Base-by-base conservation (phyloP, 345 rosid genomes). In the Populus euphratica region DNA sequence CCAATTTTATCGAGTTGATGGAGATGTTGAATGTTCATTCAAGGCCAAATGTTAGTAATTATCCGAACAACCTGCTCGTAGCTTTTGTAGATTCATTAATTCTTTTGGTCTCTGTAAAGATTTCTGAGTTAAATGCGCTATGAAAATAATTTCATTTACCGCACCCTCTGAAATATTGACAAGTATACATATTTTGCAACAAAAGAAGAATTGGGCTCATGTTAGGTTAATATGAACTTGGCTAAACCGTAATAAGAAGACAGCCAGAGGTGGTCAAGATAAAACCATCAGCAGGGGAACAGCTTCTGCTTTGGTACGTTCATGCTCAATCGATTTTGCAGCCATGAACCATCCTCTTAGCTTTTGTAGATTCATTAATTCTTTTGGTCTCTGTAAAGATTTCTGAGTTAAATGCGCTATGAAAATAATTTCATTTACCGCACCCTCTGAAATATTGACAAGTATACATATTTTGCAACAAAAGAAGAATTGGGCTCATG, bases 21-120 rank as follows among this genome's bases (percentile, higher is more conserved):
- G 98, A 95, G 86, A 95, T 91, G 97, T 83, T 92, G 82, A 95
- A 92, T 86, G 92, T 94, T 70, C 90, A 91, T 83, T 81, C 94
- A 70, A 95, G 82, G 79, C 96, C 96, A 39, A 89, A 79, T 87
- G 99, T 93, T 86, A 72, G 49, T 49, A 50, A 72, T 73, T 69
- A 18, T 72, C 35, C 38, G 5, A 31, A 27, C 29, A 27, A 27
- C 17, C 65, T 66, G n/a, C 52, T 49, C 31, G 3, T 39, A 29
- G 52, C 17, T 31, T 66, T 41, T 59, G 9, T 29, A 10, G 20
- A 16, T 67, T 14, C 33, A 10, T 17, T 75, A n/a, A 13, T 18
- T 12, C 47, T 50, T 33, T 33, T 33, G 35, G 4, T 33, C 47
- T 50, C 49, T 21, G 12, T 18, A 14, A 27, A 44, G 50, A 44